Percentiles rank a stretch among this genome's conserved stretches.
Evolutionary conservation across 1,284 basidiomycete genomes (phyloP).

Genomic region (Apiotrichum akiyoshidainum): DNA sequence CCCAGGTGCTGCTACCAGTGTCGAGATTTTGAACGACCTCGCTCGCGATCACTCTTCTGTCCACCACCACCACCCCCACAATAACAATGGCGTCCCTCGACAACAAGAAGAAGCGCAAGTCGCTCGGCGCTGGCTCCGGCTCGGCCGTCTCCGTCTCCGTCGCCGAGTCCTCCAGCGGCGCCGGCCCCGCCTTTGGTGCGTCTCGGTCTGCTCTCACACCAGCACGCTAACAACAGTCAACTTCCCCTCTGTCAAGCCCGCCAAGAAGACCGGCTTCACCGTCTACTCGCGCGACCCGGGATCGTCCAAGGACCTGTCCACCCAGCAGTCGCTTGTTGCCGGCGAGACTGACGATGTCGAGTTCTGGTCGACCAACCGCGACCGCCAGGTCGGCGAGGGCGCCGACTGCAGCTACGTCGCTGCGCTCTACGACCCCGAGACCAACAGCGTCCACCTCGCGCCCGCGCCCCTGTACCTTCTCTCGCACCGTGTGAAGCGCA

Average conservation of each 20-base stretch:
- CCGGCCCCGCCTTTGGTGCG: constrained; percentile 70
- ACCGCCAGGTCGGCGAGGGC: constrained; percentile 54
- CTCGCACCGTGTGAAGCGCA: constrained; percentile 71
- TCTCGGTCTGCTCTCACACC: no score
- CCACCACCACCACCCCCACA: not conserved
- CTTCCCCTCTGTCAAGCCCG: constrained; percentile 67
- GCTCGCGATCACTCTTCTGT: no score
- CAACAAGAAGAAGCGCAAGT: constrained; percentile 39
- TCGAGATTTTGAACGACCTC: constrained; percentile 4
- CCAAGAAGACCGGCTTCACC: constrained; percentile 62
- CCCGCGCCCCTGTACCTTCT: constrained; percentile 71
- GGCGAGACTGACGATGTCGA: constrained; percentile 69
- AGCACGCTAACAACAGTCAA: constrained; percentile 57
- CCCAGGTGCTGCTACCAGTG: not conserved
- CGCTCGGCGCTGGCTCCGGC: constrained; percentile 12
- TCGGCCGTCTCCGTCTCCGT: constrained; percentile 23
- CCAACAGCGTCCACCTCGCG: constrained; percentile 61
- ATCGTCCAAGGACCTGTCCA: constrained; percentile 51
- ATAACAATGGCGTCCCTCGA: constrained; percentile 15
- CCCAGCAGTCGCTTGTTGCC: constrained; percentile 59
- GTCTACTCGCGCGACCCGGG: constrained; percentile 58
- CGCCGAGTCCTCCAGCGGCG: constrained; percentile 52
- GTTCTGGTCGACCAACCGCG: constrained; percentile 57
- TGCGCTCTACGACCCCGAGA: constrained; percentile 62
- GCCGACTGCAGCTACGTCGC: constrained; percentile 53